These are phyloP conservation scores for Diaporthe sp. DNA, from an alignment of 2,329 filamentous ascomycete species.

Conservation along the genomic window DNA sequence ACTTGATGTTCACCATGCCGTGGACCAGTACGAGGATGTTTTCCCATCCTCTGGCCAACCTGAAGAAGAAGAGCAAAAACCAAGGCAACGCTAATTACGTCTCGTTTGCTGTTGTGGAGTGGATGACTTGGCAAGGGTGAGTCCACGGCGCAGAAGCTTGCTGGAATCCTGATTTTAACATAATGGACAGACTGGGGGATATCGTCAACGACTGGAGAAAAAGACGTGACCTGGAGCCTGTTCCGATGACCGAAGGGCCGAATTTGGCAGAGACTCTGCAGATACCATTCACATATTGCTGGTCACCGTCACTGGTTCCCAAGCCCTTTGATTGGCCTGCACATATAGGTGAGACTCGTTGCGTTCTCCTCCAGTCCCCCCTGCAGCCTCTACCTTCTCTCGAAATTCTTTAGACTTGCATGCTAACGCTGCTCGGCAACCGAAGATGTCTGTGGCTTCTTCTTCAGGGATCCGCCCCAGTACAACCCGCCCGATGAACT, in stretches of 20 bases:
- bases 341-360: background rate
- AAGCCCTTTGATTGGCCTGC: background rate
- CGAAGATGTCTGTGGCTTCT: constrained; percentile 18
- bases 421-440: too few relatives aligned
- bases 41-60: background rate
- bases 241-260: background rate
- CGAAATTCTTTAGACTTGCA: too few relatives aligned
- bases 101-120: background rate
- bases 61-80: background rate
- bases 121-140: constrained; percentile 1
- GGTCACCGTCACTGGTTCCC: background rate
- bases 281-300: constrained; percentile 1
- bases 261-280: background rate
- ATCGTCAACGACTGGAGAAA: background rate
- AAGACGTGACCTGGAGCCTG: background rate
- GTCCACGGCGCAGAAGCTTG: too few relatives aligned
- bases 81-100: background rate
- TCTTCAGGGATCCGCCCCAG: constrained; percentile 3
- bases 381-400: too few relatives aligned
- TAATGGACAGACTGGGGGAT: background rate
- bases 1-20: background rate
- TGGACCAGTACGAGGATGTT: background rate
- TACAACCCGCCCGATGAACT: background rate
- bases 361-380: too few relatives aligned
- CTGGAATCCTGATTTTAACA: background rate